These are phyloP conservation scores for Lumnitzera racemosa DNA, from an alignment of 345 rosid species.

Conservation along the genomic window DNA sequence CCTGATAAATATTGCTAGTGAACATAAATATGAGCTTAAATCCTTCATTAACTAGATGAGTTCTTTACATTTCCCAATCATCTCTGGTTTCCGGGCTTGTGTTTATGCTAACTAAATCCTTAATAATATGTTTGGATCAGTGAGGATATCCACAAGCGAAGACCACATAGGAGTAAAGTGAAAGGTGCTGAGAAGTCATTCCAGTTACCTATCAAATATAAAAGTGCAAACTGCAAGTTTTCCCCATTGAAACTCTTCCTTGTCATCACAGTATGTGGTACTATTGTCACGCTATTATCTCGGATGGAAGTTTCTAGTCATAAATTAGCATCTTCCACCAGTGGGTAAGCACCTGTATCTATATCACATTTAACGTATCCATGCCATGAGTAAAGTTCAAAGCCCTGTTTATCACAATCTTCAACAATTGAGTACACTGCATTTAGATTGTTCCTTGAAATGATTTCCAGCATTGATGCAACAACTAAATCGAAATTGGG, in stretches of 20 bases:
- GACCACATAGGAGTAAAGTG: conserved; percentile 37
- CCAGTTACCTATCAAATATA: conserved; percentile 37
- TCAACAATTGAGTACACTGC: too few relatives aligned
- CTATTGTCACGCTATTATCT: conserved; percentile 43
- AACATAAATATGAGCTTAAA: too few relatives aligned
- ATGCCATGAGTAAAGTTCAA: too few relatives aligned
- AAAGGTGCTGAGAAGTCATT: conserved; percentile 46
- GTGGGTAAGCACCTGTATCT: conserved; percentile 18
- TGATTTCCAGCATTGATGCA: too few relatives aligned
- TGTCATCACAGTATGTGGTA: conserved; percentile 44
- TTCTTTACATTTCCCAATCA: too few relatives aligned
- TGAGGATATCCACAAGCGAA: conserved; percentile 60
- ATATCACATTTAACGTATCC: too few relatives aligned
- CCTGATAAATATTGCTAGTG: too few relatives aligned
- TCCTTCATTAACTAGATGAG: too few relatives aligned
- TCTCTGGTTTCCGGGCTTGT: too few relatives aligned
- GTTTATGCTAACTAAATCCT: background rate
- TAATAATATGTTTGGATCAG: conserved; percentile 25
- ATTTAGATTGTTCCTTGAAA: too few relatives aligned
- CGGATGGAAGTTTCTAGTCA: conserved; percentile 48
- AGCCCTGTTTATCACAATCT: too few relatives aligned
- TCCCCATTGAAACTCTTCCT: conserved; percentile 56
- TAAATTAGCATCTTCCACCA: conserved; percentile 19
- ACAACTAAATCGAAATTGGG: too few relatives aligned
- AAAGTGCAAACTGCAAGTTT: conserved; percentile 51